Base-by-base conservation (phyloP, 495 filamentous ascomycete genomes). In the Pseudevernia furfuracea region DNA sequence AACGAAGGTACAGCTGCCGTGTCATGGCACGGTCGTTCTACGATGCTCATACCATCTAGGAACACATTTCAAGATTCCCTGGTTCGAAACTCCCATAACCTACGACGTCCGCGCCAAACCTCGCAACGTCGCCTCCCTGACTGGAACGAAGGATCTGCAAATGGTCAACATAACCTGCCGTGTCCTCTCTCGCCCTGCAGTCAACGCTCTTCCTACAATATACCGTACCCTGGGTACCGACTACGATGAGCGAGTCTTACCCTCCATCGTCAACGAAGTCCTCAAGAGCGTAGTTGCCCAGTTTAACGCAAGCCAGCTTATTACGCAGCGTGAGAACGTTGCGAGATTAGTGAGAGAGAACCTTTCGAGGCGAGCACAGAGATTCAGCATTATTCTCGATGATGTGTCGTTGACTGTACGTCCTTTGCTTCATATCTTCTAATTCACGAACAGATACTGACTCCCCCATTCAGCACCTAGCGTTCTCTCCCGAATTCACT, bases 111-210 rank as follows among this genome's bases (percentile, higher is more conserved):
- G 94, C 74, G 94, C 94, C 30, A 96, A 95, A 79, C 94, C 94
- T 70, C 87, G 95, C 71, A 96, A 93, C 73, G 94, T 98, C 65
- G 88, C 94, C 66, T 98, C 94, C 72, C 87, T 98, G 62, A 97
- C 94, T 61, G 94, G 95, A 68, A 98, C 94, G 72, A 98, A 98
- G 78, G 94, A 98, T 77, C 79, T 98, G 74, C 94, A 98, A 82
- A 98, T 98, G 94, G 94, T 98, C 74, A 98, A 98, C 83, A 98
- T 98, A 76, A 98, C 95, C 72, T 98, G 94, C 79, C 95, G 94
- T 92, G 94, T 98, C 58, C 90, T 98, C 61, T 96, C 92, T 53
- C 83, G 90, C 73, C 94, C 94, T 65, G 85, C 89, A 44, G 80
- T 97, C 69, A 84, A 90, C 62, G 89, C 92, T 38, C 86, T 98